These are phyloP conservation scores for Solanum etuberosum DNA, from an alignment of 257 asterid genomes.

Conservation along the genomic window DNA sequence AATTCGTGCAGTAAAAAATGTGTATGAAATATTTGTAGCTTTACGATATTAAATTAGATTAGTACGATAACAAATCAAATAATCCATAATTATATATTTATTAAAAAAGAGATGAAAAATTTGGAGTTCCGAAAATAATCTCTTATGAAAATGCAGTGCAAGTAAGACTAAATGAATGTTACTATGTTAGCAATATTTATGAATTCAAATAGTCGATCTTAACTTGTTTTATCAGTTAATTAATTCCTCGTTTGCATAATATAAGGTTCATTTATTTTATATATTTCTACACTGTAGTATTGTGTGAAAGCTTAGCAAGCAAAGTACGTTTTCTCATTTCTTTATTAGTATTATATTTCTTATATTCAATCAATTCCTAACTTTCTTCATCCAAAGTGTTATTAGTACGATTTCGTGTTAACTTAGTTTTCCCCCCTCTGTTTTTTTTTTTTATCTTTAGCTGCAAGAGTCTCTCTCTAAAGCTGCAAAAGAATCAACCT, in stretches of 20 bases:
- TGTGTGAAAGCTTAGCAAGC: conserved; percentile 13
- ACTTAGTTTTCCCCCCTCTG: conserved; percentile 16
- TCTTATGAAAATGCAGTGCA: no score
- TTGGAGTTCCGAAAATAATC: no score
- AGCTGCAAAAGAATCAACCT: conserved; percentile 46
- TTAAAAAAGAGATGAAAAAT: no score
- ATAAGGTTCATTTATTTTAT: conserved; percentile 9
- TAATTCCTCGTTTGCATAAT: background rate
- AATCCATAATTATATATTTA: background rate
- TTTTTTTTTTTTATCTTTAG: conserved; percentile 4
- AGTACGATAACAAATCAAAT: background rate
- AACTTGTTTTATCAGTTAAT: background rate
- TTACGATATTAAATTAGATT: background rate
- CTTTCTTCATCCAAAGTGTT: background rate
- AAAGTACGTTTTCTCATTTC: conserved; percentile 11
- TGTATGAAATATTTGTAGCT: background rate
- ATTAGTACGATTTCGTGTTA: conserved; percentile 47
- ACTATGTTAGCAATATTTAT: background rate
- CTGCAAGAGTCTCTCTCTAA: conserved; percentile 7
- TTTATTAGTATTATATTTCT: background rate
- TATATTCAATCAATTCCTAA: background rate
- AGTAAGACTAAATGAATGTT: background rate
- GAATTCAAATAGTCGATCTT: background rate
- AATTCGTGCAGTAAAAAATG: background rate
- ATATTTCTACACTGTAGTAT: background rate